These are phyloP conservation scores for Didymellaceae sp. DNA, from an alignment of 2,329 filamentous ascomycete species.

Conservation along the genomic window DNA sequence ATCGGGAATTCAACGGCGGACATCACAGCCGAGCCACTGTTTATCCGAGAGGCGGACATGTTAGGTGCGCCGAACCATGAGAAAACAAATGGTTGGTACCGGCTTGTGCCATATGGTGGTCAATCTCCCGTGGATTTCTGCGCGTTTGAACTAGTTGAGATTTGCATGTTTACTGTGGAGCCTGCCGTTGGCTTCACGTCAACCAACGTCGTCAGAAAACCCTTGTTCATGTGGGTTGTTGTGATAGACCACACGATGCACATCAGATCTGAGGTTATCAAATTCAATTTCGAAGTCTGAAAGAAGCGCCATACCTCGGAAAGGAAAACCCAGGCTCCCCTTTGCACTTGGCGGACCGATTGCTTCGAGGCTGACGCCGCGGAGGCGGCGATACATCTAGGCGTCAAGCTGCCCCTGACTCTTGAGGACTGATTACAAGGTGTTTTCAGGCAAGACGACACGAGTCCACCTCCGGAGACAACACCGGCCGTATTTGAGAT, in stretches of 20 bases:
- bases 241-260: no score
- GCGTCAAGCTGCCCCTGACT: slow-evolving; percentile 9
- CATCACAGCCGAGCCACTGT: slow-evolving; percentile 8
- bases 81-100: slow-evolving; percentile 1
- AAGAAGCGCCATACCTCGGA: neutral
- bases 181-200: slow-evolving; percentile 6
- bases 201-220: slow-evolving; percentile 9
- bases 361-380: neutral
- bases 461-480: slow-evolving; percentile 1
- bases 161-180: slow-evolving; percentile 9
- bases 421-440: neutral
- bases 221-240: neutral
- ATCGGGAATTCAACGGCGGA: neutral
- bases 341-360: neutral
- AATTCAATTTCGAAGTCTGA: neutral
- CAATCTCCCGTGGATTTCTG: slow-evolving; percentile 2
- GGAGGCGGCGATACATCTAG: neutral
- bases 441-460: slow-evolving; percentile 4
- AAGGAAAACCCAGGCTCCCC: neutral
- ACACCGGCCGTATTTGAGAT: neutral
- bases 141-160: slow-evolving; percentile 3
- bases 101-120: neutral
- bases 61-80: slow-evolving; percentile 4
- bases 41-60: slow-evolving; percentile 2
- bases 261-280: neutral